Conservation (phyloP, 352 stramenopile species). For the Thraustochytrium striatum region DNA sequence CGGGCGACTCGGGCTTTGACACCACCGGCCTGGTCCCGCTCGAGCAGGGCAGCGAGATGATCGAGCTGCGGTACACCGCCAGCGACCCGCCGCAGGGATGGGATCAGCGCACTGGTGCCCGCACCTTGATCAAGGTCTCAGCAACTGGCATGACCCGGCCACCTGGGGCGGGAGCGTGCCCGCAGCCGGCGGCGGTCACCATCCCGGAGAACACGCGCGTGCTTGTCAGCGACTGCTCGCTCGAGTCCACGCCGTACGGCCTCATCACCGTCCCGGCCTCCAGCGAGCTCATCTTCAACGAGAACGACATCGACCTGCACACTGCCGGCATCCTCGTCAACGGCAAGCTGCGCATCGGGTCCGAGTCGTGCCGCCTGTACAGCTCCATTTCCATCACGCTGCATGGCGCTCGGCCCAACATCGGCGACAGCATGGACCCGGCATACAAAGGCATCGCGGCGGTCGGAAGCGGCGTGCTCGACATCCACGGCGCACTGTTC, state of each 20-base stretch:
- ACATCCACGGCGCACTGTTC: slow-evolving; percentile 57
- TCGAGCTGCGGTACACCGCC: not conserved
- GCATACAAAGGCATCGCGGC: slow-evolving; percentile 58
- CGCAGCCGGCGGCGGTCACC: not conserved
- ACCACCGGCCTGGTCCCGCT: not conserved
- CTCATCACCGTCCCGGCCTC: slow-evolving; percentile 7
- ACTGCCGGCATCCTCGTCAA: slow-evolving; percentile 52
- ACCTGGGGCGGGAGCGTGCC: slow-evolving; percentile 2
- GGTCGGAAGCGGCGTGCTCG: slow-evolving; percentile 48
- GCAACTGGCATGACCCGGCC: not conserved
- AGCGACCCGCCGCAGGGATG: not conserved
- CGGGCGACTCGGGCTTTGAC: not conserved
- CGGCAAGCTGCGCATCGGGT: slow-evolving; percentile 53
- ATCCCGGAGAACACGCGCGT: slow-evolving; percentile 18
- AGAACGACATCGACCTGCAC: slow-evolving; percentile 36
- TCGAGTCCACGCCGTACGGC: not conserved
- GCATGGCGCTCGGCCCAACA: slow-evolving; percentile 52
- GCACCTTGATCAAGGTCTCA: not conserved
- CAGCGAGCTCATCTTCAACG: slow-evolving; percentile 32
- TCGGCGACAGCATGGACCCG: not conserved
- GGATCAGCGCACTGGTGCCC: not conserved
- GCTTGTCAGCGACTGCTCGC: not conserved
- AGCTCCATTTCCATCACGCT: slow-evolving; percentile 56
- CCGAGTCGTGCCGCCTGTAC: slow-evolving; percentile 54
- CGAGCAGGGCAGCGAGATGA: not conserved